Evolutionary conservation across 805 yeast genomes (phyloP).

Genomic region (Monosporozyma solicola): DNA sequence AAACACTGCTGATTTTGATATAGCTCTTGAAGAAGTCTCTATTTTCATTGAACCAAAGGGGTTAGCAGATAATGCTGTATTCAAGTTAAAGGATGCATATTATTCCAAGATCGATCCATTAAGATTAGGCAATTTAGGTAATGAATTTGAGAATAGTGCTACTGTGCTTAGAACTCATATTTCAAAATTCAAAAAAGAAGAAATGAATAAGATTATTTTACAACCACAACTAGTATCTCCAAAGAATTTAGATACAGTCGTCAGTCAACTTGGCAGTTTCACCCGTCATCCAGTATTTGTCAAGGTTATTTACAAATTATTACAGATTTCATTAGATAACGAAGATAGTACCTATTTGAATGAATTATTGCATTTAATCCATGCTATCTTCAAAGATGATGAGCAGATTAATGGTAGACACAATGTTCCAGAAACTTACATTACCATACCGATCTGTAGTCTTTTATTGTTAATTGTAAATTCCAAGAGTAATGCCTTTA

Average conservation of each 20-base stretch:
- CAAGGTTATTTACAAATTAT: constrained; percentile 47
- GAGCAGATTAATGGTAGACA: constrained; percentile 35
- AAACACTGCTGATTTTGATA: constrained; percentile 37
- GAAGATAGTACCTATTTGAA: constrained; percentile 48
- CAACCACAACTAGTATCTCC: constrained; percentile 36
- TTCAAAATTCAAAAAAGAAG: constrained; percentile 32
- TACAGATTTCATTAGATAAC: constrained; percentile 43
- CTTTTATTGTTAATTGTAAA: constrained; percentile 44
- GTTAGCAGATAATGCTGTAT: constrained; percentile 57
- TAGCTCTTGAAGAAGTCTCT: constrained; percentile 47
- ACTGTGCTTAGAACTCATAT: constrained; percentile 38
- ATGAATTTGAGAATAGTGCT: constrained; percentile 45
- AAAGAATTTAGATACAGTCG: constrained; percentile 23
- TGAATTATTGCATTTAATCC: constrained; percentile 57
- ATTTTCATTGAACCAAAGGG: constrained; percentile 58
- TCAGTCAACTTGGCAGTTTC: constrained; percentile 40
- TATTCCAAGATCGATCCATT: constrained; percentile 51
- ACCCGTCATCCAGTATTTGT: constrained; percentile 46
- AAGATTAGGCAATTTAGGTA: constrained; percentile 37
- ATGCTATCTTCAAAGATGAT: constrained; percentile 51
- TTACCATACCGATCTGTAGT: constrained; percentile 49
- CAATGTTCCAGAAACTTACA: constrained; percentile 37
- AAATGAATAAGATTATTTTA: constrained; percentile 38
- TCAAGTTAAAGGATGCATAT: constrained; percentile 42
- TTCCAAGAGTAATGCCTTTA: constrained; percentile 33